Conservation (phyloP, 768 basidiomycete species). For the Lentinula detonsa region DNA sequence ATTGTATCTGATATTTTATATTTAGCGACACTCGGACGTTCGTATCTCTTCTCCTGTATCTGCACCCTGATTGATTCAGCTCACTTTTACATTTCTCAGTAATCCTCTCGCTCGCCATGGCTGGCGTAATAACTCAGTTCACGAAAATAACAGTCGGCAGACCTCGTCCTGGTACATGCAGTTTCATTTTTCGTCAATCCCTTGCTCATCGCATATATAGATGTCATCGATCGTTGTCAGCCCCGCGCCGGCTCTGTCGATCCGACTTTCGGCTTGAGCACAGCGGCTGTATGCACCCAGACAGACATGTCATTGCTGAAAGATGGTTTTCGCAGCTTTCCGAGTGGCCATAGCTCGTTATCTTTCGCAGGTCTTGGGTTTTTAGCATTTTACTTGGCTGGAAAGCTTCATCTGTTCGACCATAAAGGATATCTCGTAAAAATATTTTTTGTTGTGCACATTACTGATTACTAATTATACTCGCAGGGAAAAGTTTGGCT, state of each 20-base stretch:
- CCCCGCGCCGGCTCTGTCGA: slow-evolving; percentile 61
- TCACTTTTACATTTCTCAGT: slow-evolving; percentile 31
- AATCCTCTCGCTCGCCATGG: slow-evolving; percentile 63
- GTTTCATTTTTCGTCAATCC: not conserved
- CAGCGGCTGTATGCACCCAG: slow-evolving; percentile 77
- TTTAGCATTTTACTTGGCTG: slow-evolving; percentile 82
- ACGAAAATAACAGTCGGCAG: slow-evolving; percentile 85
- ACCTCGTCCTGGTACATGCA: slow-evolving; percentile 67
- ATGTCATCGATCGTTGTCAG: slow-evolving; percentile 66
- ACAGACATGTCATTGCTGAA: slow-evolving; percentile 47
- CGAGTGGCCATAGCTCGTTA: slow-evolving; percentile 77
- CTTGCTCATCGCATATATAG: slow-evolving; percentile 22
- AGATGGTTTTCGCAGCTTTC: slow-evolving; percentile 92
- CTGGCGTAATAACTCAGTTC: slow-evolving; percentile 80
- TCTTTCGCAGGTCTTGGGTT: slow-evolving; percentile 93
- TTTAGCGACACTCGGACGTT: slow-evolving; percentile 38
- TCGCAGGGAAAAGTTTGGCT: slow-evolving; percentile 78
- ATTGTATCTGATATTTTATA: not conserved
- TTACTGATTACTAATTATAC: not conserved
- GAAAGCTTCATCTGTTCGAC: slow-evolving; percentile 91
- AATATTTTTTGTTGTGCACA: not conserved
- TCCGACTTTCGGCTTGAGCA: slow-evolving; percentile 66
- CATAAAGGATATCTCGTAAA: slow-evolving; percentile 63
- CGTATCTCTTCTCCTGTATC: slow-evolving; percentile 2
- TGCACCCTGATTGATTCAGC: not conserved